Percentiles rank a stretch among this genome's conserved stretches.
phyloP scores from a whole-genome alignment of 768 basidiomycete species.

The Porphyrellus cyaneotinctus region DNA sequence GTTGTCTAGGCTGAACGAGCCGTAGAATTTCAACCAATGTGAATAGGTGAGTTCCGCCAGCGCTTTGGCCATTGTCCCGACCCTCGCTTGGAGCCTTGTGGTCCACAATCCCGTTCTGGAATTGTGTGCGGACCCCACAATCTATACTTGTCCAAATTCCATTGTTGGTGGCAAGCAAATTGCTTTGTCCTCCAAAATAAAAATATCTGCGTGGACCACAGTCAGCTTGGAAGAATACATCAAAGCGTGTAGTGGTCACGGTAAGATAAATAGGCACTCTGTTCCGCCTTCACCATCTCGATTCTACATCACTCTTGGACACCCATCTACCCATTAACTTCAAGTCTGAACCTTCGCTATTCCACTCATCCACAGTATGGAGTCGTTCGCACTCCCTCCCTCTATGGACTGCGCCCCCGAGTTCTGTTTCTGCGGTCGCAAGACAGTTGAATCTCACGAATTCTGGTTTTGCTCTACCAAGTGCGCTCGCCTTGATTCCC shows the following conservation, averaged over 20 bases:
- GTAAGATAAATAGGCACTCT: constrained; percentile 12
- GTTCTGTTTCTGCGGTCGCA: constrained; percentile 25
- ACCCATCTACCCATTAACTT: neutral
- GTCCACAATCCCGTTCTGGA: constrained; percentile 6
- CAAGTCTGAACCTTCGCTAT: neutral
- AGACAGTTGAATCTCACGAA: constrained; percentile 23
- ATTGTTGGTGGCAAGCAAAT: neutral
- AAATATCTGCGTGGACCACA: constrained; percentile 1
- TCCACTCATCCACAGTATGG: constrained; percentile 2
- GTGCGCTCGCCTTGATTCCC: constrained; percentile 28
- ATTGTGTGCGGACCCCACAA: neutral
- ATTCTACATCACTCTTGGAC: neutral
- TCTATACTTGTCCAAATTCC: neutral
- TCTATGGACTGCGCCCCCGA: constrained; percentile 11
- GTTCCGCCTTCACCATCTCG: neutral
- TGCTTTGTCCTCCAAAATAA: constrained; percentile 11
- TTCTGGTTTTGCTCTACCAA: constrained; percentile 27
- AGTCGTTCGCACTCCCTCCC: constrained; percentile 2
- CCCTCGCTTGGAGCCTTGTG: neutral
- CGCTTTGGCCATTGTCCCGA: neutral
- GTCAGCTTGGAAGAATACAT: neutral
- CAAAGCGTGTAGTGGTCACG: constrained; percentile 1
- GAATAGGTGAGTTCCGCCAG: too few species aligned
- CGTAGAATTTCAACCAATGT: too few species aligned
- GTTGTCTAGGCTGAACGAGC: too few species aligned